phyloP scores from a whole-genome alignment of 2,329 filamentous ascomycete species.

The Fusarium citri region DNA sequence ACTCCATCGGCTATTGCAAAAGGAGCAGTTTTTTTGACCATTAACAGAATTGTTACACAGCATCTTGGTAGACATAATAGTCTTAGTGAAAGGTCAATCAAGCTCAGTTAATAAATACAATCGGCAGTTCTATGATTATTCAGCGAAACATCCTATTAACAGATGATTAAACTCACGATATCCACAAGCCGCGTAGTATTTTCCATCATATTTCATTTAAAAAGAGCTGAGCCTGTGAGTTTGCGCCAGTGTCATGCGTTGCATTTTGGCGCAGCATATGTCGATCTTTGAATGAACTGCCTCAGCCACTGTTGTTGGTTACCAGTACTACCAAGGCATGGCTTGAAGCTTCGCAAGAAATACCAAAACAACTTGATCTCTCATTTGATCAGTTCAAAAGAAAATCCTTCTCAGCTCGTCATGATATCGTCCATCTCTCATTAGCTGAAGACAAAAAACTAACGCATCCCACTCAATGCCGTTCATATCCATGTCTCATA shows the following conservation, averaged over 20 bases:
- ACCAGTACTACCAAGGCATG: not conserved
- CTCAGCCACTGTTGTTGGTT: conserved; percentile 27
- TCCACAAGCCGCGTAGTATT: not conserved
- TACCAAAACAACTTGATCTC: not conserved
- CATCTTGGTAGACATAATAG: not conserved
- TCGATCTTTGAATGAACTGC: conserved; percentile 19
- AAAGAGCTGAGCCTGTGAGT: conserved; percentile 10
- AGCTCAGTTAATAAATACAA: not conserved
- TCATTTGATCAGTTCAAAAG: not conserved
- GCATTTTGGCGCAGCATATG: conserved; percentile 31
- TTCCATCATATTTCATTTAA: not conserved
- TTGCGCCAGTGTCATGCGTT: conserved; percentile 24
- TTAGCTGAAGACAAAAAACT: not conserved
- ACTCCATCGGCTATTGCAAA: not conserved
- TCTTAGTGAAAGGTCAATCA: not conserved
- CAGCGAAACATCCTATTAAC: not conserved
- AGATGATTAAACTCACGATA: not conserved
- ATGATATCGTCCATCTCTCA: conserved; percentile 1
- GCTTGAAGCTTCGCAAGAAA: not conserved
- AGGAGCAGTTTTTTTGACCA: not conserved
- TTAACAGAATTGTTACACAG: not conserved
- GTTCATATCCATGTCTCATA: conserved; percentile 28
- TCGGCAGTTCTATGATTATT: not conserved
- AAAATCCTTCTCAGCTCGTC: not conserved
- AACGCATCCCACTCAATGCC: not conserved